These are phyloP conservation scores for Vigna reflexopilosa DNA, from an alignment of 306 rosid genomes.

Conservation along the genomic window DNA sequence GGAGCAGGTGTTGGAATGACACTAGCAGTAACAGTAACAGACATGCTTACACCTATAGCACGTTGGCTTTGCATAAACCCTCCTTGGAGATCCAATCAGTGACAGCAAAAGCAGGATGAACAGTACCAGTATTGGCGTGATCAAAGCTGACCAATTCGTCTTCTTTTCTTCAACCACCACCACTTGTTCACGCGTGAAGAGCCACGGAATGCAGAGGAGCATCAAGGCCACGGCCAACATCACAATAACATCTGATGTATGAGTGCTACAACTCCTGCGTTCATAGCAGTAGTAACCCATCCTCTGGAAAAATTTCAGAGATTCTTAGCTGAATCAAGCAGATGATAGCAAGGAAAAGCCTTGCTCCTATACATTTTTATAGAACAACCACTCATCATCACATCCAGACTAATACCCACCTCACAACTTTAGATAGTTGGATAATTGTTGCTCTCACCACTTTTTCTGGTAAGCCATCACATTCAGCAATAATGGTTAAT, in stretches of 20 bases:
- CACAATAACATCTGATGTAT: constrained; percentile 48
- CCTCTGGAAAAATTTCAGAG: not conserved
- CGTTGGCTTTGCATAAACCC: constrained; percentile 28
- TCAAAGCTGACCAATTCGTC: constrained; percentile 53
- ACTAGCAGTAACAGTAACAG: constrained; percentile 50
- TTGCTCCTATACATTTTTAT: constrained; percentile 5
- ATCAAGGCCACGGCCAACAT: constrained; percentile 52
- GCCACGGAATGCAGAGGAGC: constrained; percentile 52
- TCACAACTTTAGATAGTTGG: constrained; percentile 31
- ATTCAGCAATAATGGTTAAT: not conserved
- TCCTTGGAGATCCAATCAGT: constrained; percentile 22
- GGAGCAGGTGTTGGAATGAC: constrained; percentile 36
- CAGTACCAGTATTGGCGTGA: constrained; percentile 48
- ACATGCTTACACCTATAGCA: constrained; percentile 42
- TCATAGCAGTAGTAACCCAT: constrained; percentile 57
- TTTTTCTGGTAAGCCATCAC: constrained; percentile 8
- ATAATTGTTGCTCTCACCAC: not conserved
- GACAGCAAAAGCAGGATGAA: constrained; percentile 56
- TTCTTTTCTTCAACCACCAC: constrained; percentile 33
- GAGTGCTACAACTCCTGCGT: constrained; percentile 30
- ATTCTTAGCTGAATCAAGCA: not conserved
- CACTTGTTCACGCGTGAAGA: constrained; percentile 37
- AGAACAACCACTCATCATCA: not conserved
- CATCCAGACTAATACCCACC: constrained; percentile 39
- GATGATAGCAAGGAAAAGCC: not conserved